Base-by-base conservation (phyloP, 73 alveolate species). In the Effrenium voratum region DNA sequence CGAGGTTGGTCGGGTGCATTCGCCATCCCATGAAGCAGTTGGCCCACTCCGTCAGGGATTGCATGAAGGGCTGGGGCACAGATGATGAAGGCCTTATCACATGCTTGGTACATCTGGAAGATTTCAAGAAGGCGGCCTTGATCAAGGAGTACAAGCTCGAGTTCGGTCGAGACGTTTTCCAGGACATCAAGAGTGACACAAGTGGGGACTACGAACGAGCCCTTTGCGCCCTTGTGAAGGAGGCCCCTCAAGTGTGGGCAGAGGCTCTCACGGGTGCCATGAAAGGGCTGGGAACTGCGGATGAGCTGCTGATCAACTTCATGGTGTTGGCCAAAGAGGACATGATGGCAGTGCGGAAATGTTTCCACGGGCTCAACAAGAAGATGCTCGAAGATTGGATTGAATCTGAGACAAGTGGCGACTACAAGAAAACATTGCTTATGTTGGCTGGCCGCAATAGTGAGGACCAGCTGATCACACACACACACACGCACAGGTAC, bases 1-100 rank as follows among this genome's bases (percentile, higher is more conserved):
- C 46, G 55, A 90, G 96, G 96, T 68, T 90, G 86, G 16, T 22
- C 16, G 96, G 96, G 2, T 90, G 96, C 86, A 90, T 90, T 55
- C 96, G 96, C 3, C 96, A 90, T 46, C 96, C 96, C 75, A 90
- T 90, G 96, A 90, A 90, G 96, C 96, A 90, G 44, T 45, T 90
- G 96, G 96, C 96, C n/a, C 96, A 90, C 34, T 77, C 96, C 3
- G 96, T 90, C 76, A 66, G 96, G 40, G 96, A 90, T 57, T 90
- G 96, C 96, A 90, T 90, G 96, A 90, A 90, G 32, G 96, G 96
- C 8, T 90, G 96, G 96, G 96, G 96, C 73, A 90, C 96, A 16
- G 96, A 90, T 46, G 96, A 90, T 46, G 96, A 90, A 41, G 96
- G 96, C 45, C 75, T 90, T 43, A 90, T 90, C 87, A 90, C 96